Percentiles rank a stretch among this genome's conserved stretches.
Evolutionary conservation across 75 land plant species (phyloP).

Genomic region (Cryptomeria japonica): DNA sequence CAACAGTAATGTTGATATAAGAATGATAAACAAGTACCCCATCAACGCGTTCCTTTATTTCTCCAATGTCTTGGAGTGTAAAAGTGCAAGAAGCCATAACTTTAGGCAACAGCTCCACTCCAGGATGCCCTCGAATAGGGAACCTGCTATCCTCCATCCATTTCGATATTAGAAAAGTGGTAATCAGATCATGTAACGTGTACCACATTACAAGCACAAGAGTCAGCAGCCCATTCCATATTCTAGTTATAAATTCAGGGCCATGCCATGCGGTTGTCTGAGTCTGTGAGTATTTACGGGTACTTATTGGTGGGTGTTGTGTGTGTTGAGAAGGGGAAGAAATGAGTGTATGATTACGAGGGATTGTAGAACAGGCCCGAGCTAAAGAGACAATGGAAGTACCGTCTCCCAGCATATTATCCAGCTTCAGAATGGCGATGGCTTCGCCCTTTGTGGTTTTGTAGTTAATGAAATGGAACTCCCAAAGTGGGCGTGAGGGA

Average conservation of each 20-base stretch:
- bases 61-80: background rate
- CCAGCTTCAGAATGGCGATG: conserved; percentile 46
- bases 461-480: background rate
- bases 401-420: conserved; percentile 87
- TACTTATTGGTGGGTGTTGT: too few species aligned
- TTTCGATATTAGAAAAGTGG: too few species aligned
- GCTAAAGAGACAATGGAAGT: conserved; percentile 74
- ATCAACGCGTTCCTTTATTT: background rate
- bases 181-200: too few species aligned
- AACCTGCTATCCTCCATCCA: too few species aligned
- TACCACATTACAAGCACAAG: too few species aligned
- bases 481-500: conserved; percentile 32
- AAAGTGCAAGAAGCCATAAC: background rate
- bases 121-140: background rate
- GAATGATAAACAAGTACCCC: background rate
- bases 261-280: too few species aligned
- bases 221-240: background rate
- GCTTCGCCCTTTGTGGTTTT: conserved; percentile 45
- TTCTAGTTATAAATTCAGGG: too few species aligned
- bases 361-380: conserved; percentile 55
- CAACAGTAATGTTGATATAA: too few species aligned
- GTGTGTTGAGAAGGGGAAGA: too few species aligned
- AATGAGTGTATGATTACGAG: conserved; percentile 29
- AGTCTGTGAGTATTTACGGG: too few species aligned
- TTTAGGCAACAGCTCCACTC: background rate